A percentile compares a stretch with the other conserved stretches of the same genome.
Conservation (phyloP, 352 stramenopile species). For the Pythium grandisporangium region DNA sequence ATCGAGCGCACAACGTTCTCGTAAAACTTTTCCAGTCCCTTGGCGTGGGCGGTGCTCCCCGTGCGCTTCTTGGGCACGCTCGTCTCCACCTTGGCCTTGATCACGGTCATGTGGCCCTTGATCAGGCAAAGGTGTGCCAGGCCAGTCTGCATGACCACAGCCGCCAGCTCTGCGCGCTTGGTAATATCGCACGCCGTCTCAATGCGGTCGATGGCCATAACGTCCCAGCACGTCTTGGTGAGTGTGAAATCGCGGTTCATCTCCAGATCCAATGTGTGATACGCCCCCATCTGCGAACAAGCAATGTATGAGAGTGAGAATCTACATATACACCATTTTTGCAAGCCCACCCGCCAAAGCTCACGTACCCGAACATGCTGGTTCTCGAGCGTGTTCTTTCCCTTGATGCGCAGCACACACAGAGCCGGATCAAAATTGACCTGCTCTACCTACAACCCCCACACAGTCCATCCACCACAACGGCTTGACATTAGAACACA, state of each 20-base stretch:
- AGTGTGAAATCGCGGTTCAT: slow-evolving; percentile 95
- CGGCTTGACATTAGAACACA: not conserved
- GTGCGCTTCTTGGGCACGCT: slow-evolving; percentile 97
- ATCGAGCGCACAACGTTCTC: slow-evolving; percentile 94
- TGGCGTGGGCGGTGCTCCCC: slow-evolving; percentile 90
- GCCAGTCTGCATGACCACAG: slow-evolving; percentile 94
- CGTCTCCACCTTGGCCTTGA: slow-evolving; percentile 92
- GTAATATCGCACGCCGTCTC: slow-evolving; percentile 93
- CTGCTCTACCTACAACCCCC: slow-evolving; percentile 78
- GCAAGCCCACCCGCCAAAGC: too few species aligned
- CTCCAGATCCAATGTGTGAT: slow-evolving; percentile 97
- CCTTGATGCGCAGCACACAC: slow-evolving; percentile 92
- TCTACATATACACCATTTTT: too few species aligned
- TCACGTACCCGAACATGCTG: slow-evolving; percentile 87
- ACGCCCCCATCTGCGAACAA: slow-evolving; percentile 91
- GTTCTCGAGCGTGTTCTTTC: slow-evolving; percentile 92
- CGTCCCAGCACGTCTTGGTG: slow-evolving; percentile 96
- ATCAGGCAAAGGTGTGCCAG: slow-evolving; percentile 97
- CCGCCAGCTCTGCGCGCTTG: slow-evolving; percentile 92
- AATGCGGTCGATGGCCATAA: slow-evolving; percentile 95
- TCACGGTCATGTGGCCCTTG: slow-evolving; percentile 94
- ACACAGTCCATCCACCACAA: not conserved
- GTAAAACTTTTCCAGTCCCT: slow-evolving; percentile 95
- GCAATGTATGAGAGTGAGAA: too few species aligned
- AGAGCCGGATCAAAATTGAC: slow-evolving; percentile 95